Evolutionary conservation across 176 grass and related monocot genomes (phyloP), one percentile per base, ranked within the genome.

Genomic region (Rhynchospora pubera): DNA sequence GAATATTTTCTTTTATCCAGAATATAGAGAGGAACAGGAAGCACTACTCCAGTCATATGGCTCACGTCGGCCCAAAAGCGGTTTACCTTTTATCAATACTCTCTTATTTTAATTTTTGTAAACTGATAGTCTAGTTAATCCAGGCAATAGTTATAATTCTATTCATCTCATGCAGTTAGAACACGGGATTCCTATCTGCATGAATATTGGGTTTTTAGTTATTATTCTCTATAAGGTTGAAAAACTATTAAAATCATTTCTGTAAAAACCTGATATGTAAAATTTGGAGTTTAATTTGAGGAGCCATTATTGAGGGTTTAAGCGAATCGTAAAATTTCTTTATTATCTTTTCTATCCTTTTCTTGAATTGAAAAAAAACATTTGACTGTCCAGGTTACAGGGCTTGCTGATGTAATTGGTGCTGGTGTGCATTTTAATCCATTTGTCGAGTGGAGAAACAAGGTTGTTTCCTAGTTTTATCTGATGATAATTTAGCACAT

Each of bases 391-490:
- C 88, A 97, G 94, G 82, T 94, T 78, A 97, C 81, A 46, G 22
- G 88, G 28, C 58, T 97, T 16, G 88, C 87, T 7, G 88, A 94
- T 78, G 39, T 18, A 5, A 72, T 97, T 32, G 94, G 94, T 19
- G 90, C 73, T 0, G 94, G 92, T 0, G 94, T 97, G 28, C 87
- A 94, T 65, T 97, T 97, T 77, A 97, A 97, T 90, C 94, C 90
- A 0, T 97, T 97, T 78, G 94, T 97, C 42, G 86, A 86, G 55
- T 94, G 94, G 94, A 89, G 61, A 79, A 72, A 89, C 22, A 94
- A 92, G 94, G 94, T 97, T 87, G 0, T 26, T 68, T n/a, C 7
- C 22, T 57, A 15, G 6, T 26, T 79, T 39, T 79, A 45, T 80
- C 34, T 22, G 71, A 80, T 70, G 10, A 21, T 10, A 34, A 18